These are phyloP conservation scores for Candolleomyces eurysporus DNA, from an alignment of 768 basidiomycete species.

Conservation along the genomic window DNA sequence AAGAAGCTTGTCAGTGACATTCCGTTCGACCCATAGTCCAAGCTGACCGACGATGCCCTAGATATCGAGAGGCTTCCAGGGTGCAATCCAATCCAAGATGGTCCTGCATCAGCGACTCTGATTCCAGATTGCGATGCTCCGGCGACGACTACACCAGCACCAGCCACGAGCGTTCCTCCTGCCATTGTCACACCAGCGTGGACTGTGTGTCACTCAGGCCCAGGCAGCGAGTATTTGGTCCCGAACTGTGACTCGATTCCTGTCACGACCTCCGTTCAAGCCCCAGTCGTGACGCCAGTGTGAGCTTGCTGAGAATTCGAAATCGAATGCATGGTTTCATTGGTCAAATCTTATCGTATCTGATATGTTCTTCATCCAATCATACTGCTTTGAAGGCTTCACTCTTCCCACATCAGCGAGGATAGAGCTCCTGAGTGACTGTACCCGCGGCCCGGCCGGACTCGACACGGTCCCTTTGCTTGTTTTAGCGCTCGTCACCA, in stretches of 20 bases:
- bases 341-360: too few species aligned
- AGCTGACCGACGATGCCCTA: not conserved
- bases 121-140: conserved; percentile 7
- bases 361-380: too few species aligned
- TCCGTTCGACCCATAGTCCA: not conserved
- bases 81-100: conserved; percentile 7
- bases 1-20: conserved; percentile 1
- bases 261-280: not conserved
- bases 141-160: conserved; percentile 7
- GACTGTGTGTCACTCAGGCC: conserved; percentile 7
- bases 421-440: too few species aligned
- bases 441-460: too few species aligned
- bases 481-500: too few species aligned
- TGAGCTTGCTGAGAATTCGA: too few species aligned
- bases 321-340: too few species aligned
- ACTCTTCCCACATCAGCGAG: too few species aligned
- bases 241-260: conserved; percentile 9
- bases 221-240: conserved; percentile 1
- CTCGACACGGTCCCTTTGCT: too few species aligned
- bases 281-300: not conserved
- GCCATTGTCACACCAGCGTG: conserved; percentile 10
- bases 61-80: conserved; percentile 6
- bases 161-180: conserved; percentile 12
- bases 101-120: conserved; percentile 1
- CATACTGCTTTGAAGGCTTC: too few species aligned